These are phyloP conservation scores for Drechslera avenae DNA, from an alignment of 2,329 filamentous ascomycete species.

Conservation along the genomic window DNA sequence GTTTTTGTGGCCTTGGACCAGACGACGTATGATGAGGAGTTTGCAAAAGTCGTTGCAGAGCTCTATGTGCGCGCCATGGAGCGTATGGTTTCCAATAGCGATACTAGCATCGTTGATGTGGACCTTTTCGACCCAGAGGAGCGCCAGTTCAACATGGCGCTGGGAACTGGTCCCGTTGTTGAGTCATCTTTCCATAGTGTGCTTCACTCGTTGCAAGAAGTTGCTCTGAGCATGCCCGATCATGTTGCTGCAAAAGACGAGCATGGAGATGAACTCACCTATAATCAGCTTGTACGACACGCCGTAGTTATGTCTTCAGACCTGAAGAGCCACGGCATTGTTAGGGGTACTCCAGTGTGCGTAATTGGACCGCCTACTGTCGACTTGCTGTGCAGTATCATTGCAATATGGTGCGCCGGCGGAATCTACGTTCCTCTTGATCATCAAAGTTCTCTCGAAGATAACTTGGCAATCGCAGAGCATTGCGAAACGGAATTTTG, in stretches of 20 bases:
- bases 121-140: background rate
- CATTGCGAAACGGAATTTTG: background rate
- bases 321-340: background rate
- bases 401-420: constrained; percentile 4
- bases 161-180: background rate
- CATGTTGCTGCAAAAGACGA: background rate
- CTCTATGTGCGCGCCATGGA: background rate
- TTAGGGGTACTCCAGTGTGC: constrained; percentile 2
- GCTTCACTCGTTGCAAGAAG: background rate
- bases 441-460: background rate
- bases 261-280: background rate
- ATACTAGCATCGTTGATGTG: background rate
- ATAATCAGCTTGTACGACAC: background rate
- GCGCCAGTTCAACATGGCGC: background rate
- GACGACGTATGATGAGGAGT: background rate
- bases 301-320: constrained; percentile 5
- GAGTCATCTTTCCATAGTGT: background rate
- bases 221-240: background rate
- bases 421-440: background rate
- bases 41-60: background rate
- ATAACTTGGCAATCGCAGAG: background rate
- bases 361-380: constrained; percentile 6
- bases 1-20: background rate
- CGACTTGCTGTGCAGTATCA: background rate
- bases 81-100: background rate